Conservation (phyloP, 768 basidiomycete genomes). For the Suillus alpinus region DNA sequence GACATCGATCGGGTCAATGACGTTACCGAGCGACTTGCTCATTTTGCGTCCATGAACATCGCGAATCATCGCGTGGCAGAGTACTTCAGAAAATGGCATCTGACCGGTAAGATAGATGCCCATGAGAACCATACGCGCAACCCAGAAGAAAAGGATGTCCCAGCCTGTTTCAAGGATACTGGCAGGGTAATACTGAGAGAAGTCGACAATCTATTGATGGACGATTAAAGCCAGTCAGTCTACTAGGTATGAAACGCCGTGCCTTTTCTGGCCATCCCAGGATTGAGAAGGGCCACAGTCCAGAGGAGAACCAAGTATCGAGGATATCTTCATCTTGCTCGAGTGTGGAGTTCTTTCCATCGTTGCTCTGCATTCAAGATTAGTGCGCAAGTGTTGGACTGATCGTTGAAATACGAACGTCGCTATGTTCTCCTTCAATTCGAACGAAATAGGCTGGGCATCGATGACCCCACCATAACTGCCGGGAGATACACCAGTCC, state of each 20-base stretch:
- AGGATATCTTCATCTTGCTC: slow-evolving; percentile 96
- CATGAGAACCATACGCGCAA: slow-evolving; percentile 95
- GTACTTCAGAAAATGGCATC: slow-evolving; percentile 93
- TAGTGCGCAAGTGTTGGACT: neutral
- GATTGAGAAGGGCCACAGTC: slow-evolving; percentile 95
- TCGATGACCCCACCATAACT: slow-evolving; percentile 99
- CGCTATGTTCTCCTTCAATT: slow-evolving; percentile 71
- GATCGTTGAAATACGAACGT: slow-evolving; percentile 41
- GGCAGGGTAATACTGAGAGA: slow-evolving; percentile 82
- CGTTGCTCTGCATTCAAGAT: slow-evolving; percentile 43
- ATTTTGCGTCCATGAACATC: slow-evolving; percentile 99
- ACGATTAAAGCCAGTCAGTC: slow-evolving; percentile 6
- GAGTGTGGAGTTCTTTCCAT: slow-evolving; percentile 73
- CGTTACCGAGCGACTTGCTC: slow-evolving; percentile 97
- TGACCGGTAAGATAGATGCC: slow-evolving; percentile 85
- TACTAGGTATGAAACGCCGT: neutral
- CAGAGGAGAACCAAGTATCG: slow-evolving; percentile 99
- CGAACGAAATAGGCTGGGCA: slow-evolving; percentile 91
- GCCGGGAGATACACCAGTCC: slow-evolving; percentile 99
- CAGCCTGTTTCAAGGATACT: slow-evolving; percentile 96
- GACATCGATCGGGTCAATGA: slow-evolving; percentile 95
- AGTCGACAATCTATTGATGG: slow-evolving; percentile 61
- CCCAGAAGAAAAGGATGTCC: slow-evolving; percentile 99
- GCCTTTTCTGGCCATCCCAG: slow-evolving; percentile 98
- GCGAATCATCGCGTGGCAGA: slow-evolving; percentile 98